Evolutionary conservation across 352 stramenopile species (phyloP).

Genomic region (Globisporangium cystogenes): DNA sequence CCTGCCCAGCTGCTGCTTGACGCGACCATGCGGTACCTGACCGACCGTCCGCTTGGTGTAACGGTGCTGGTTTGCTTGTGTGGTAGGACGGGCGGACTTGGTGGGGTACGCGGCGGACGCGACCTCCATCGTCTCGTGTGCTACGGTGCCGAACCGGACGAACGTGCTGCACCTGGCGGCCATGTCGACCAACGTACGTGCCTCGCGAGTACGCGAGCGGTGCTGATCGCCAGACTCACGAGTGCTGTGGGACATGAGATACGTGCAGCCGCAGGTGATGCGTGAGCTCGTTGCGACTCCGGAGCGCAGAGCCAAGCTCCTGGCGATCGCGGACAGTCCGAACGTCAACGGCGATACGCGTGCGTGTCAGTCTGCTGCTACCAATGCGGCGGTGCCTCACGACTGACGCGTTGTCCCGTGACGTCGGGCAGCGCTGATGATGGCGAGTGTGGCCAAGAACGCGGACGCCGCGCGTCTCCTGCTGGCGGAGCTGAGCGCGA

Average conservation of each 20-base stretch:
- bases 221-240: background rate
- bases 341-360: conserved; percentile 79
- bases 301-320: conserved; percentile 44
- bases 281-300: conserved; percentile 38
- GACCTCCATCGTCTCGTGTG: conserved; percentile 50
- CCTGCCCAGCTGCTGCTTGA: background rate
- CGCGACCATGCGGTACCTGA: background rate
- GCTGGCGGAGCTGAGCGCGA: conserved; percentile 34
- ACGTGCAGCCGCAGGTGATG: conserved; percentile 47
- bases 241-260: background rate
- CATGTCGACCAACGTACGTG: conserved; percentile 62
- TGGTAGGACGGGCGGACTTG: conserved; percentile 55
- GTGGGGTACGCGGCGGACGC: conserved; percentile 44
- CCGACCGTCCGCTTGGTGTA: background rate
- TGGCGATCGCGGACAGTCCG: conserved; percentile 34
- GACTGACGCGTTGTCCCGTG: background rate
- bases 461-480: conserved; percentile 39
- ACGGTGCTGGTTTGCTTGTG: background rate
- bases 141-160: conserved; percentile 59
- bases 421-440: conserved; percentile 61
- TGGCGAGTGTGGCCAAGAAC: conserved; percentile 81
- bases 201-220: background rate
- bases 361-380: conserved; percentile 14
- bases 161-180: conserved; percentile 74
- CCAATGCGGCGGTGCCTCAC: background rate